Percentiles rank a stretch among this genome's conserved stretches.
Evolutionary conservation across 306 rosid species (phyloP).

Genomic region (Acacia melanoxylon): DNA sequence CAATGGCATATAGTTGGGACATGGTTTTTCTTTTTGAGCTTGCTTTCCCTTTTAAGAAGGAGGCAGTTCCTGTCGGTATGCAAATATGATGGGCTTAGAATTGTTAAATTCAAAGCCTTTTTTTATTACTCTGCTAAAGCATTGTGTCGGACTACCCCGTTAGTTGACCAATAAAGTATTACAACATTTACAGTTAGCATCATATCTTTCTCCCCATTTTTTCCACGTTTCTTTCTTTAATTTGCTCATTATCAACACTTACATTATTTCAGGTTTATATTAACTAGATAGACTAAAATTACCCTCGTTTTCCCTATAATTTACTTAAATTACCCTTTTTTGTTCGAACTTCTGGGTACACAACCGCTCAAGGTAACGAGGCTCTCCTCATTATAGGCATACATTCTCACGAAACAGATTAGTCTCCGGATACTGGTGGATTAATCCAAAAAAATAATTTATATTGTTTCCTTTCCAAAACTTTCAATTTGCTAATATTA

Average conservation of each 20-base stretch:
- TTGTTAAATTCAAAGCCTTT: constrained; percentile 35
- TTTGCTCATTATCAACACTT: not conserved
- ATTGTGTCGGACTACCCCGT: constrained; percentile 44
- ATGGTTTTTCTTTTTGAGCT: not conserved
- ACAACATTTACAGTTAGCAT: constrained; percentile 6
- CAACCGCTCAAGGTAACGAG: too few species aligned
- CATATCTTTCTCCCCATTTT: constrained; percentile 22
- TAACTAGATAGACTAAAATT: not conserved
- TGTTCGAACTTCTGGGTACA: too few species aligned
- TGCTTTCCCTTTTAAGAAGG: constrained; percentile 29
- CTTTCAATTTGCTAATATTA: too few species aligned
- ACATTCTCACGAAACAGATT: too few species aligned
- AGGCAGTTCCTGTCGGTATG: constrained; percentile 42
- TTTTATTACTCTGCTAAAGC: constrained; percentile 34
- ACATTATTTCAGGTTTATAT: constrained; percentile 7
- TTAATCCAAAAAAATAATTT: too few species aligned
- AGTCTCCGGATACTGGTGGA: too few species aligned
- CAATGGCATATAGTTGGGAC: constrained; percentile 7
- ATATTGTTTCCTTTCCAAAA: too few species aligned
- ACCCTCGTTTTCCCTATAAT: not conserved
- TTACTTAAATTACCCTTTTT: too few species aligned
- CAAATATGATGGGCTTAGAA: constrained; percentile 19
- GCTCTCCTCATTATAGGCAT: too few species aligned
- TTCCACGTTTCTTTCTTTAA: constrained; percentile 26
- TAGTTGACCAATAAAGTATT: constrained; percentile 47